Base-by-base conservation (phyloP, 495 filamentous ascomycete genomes). In the Clohesyomyces aquaticus region DNA sequence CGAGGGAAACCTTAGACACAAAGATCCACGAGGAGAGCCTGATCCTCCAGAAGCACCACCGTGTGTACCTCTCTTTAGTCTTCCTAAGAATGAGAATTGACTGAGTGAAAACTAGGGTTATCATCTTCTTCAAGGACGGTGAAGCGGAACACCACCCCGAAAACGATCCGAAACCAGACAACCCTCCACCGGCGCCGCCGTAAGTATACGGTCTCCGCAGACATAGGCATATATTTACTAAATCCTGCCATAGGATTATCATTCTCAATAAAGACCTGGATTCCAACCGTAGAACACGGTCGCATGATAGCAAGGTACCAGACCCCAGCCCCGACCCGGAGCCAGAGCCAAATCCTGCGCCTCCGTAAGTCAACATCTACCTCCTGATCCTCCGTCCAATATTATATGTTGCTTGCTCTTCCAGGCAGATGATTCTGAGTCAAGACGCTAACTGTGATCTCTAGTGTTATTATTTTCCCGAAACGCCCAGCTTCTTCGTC, bases 331-430 rank as follows among this genome's bases (percentile, higher is more conserved):
- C 50, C 2, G 23, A 53, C 9, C 50, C 50, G 9, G 47, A 50
- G 25, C 50, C 50, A 6, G 50, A 53, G 23, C 50, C 50, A 28
- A 16, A 53, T n/a, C 50, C 50, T 9, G 50, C 50, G 50, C 50
- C 50, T 23, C 50, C 50, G 50, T 53, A 53, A 28, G 50, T 32
- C 32, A 38, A 6, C 6, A 38, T 14, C 32, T 38, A 38, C n/a
- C n/a, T 38, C 6, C 32, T 6, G 6, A 38, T 38, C 6, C 6
- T 38, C 32, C n/a, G 32, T 14, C 32, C 32, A 6, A 38, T 38
- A 6, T 38, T 14, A 38, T 14, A 38, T 38, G 6, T 38, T 38
- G 14, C 14, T 38, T 6, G 6, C 32, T 6, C 32, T 38, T 38
- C 32, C 14, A 6, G 6, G 6, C 32, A 38, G 32, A 38, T 6